Evolutionary conservation across 164 flowering plant species (phyloP).

Genomic region (Platanus orientalis): DNA sequence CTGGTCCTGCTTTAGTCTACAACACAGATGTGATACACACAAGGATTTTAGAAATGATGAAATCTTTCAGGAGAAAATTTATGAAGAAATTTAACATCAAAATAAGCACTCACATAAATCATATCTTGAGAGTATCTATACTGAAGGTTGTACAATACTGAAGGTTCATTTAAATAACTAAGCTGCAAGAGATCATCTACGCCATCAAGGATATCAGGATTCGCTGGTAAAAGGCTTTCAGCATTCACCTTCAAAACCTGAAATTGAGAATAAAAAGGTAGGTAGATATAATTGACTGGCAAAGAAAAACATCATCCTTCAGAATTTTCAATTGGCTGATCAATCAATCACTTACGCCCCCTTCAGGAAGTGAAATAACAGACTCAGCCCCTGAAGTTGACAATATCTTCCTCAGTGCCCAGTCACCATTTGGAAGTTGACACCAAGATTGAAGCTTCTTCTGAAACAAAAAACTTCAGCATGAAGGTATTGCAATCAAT

Average conservation of each 20-base stretch:
- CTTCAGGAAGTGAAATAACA: conserved; percentile 64
- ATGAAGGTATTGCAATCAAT: conserved; percentile 22
- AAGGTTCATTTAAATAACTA: conserved; percentile 75
- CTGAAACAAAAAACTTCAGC: conserved; percentile 54
- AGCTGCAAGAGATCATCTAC: conserved; percentile 72
- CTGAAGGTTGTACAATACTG: conserved; percentile 60
- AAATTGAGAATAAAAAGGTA: conserved; percentile 4
- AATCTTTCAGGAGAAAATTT: neutral
- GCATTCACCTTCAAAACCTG: conserved; percentile 71
- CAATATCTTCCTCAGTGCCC: conserved; percentile 77
- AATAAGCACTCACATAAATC: conserved; percentile 72
- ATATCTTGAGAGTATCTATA: conserved; percentile 52
- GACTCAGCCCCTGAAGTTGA: conserved; percentile 64
- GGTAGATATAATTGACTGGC: neutral
- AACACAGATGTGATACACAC: conserved; percentile 14
- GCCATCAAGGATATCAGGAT: conserved; percentile 62
- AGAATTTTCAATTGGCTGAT: neutral
- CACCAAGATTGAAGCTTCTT: conserved; percentile 72
- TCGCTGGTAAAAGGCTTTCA: conserved; percentile 68
- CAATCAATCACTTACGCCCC: conserved; percentile 64
- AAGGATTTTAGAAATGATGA: conserved; percentile 9
- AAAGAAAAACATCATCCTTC: neutral
- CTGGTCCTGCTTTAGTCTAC: conserved; percentile 99
- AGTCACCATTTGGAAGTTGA: conserved; percentile 79
- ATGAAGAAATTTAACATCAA: conserved; percentile 3